These are phyloP conservation scores for Plasmopara muralis DNA, from an alignment of 352 stramenopile species.

Conservation along the genomic window DNA sequence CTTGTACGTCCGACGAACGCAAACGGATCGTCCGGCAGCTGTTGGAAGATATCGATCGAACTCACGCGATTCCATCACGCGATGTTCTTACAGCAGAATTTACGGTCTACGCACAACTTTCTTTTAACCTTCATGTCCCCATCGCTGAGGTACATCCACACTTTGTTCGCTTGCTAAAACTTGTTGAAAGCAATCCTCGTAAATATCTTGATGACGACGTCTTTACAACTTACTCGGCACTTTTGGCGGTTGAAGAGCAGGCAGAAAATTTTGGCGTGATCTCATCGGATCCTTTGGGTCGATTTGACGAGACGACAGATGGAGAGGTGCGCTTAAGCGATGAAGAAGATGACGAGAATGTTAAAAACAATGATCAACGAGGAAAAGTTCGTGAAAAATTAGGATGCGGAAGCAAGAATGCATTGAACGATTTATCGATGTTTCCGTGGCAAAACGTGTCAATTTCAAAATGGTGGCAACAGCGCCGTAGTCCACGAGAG, in stretches of 20 bases:
- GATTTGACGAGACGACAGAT: slow-evolving; percentile 58
- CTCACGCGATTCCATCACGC: slow-evolving; percentile 69
- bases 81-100: slow-evolving; percentile 88
- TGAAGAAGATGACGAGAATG: slow-evolving; percentile 41
- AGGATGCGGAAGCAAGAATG: slow-evolving; percentile 14
- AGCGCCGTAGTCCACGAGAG: slow-evolving; percentile 28
- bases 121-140: slow-evolving; percentile 82
- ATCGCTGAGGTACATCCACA: slow-evolving; percentile 79
- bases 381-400: slow-evolving; percentile 26
- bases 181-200: slow-evolving; percentile 83
- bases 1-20: slow-evolving; percentile 56
- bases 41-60: slow-evolving; percentile 68
- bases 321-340: slow-evolving; percentile 61
- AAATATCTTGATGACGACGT: slow-evolving; percentile 87
- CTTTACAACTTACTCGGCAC: slow-evolving; percentile 65
- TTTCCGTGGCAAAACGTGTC: slow-evolving; percentile 74
- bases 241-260: slow-evolving; percentile 66
- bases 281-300: slow-evolving; percentile 24
- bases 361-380: slow-evolving; percentile 23
- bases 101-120: slow-evolving; percentile 85
- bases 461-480: slow-evolving; percentile 73
- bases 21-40: slow-evolving; percentile 61
- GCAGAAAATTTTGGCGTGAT: slow-evolving; percentile 24
- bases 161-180: slow-evolving; percentile 77
- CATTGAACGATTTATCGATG: slow-evolving; percentile 30